Base-by-base conservation (phyloP, 768 basidiomycete genomes). In the Termitomyces heimii region DNA sequence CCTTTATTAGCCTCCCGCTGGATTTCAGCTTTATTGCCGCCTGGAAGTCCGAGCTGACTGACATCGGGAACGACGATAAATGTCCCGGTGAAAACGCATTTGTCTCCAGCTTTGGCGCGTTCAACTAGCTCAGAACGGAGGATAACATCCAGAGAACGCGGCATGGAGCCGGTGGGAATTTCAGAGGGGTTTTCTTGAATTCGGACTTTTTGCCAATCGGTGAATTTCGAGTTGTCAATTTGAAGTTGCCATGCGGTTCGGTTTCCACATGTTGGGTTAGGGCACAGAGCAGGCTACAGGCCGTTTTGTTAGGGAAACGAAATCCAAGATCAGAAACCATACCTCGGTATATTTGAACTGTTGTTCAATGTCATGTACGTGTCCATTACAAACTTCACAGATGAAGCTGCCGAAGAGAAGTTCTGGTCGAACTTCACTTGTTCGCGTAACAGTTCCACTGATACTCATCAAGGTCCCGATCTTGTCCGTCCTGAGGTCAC, bases 331-430 rank as follows among this genome's bases (percentile, higher is more conserved):
- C 28, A 39, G 37, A 28, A 40, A 28, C 6, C 72, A 32, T 62
- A 94, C 94, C 78, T 98, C 97, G 20, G 97, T 99, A 69, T 98
- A 98, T 69, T 98, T 99, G 82, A 99, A 99, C 68, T 99, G 97
- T 68, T 99, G 97, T 68, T 99, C 97, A 48, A 99, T 86, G 66
- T 98, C 96, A 54, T 88, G 83, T 26, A 98, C 88, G 12, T 88
- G 76, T 31, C 89, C 92, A 46, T 83, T 81, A 67, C 97, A 99
- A 43, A 88, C 81, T 70, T 92, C 89, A 64, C 97, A 99, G 47
- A 88, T 84, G 69, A 97, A 99, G 57, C 91, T 94, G 20, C 96
- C 97, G 65, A 82, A 94, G 20, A 98, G 77, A 49, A 99, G 73
- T 72, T 98, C 97, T 2, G 97, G 97, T 31, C 97, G 80, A 45